phyloP scores from a whole-genome alignment of 768 basidiomycete genomes.

The Mycena leptocephala region DNA sequence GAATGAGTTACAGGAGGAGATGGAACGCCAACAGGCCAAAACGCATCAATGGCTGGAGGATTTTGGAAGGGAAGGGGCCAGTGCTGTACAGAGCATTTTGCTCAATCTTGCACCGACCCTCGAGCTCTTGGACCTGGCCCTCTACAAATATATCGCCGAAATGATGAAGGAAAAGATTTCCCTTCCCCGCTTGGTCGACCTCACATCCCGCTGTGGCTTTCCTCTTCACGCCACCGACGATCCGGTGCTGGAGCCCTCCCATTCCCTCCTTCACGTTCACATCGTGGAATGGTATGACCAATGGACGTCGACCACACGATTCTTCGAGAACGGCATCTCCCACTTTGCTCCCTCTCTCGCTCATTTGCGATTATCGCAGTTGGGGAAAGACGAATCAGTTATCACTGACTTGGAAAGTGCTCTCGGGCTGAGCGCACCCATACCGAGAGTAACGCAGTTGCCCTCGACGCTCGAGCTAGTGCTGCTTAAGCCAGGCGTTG shows the following conservation, averaged over 20 bases:
- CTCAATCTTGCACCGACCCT: slow-evolving; percentile 40
- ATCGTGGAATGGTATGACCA: slow-evolving; percentile 42
- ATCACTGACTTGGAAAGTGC: neutral
- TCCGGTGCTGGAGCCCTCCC: slow-evolving; percentile 33
- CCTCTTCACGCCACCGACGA: slow-evolving; percentile 30
- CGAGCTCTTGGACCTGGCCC: slow-evolving; percentile 42
- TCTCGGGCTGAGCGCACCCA: neutral
- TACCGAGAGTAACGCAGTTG: neutral
- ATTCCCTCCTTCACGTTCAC: slow-evolving; percentile 40
- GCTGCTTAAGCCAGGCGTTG: neutral
- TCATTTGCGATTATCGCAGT: slow-evolving; percentile 34
- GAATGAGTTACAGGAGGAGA: neutral
- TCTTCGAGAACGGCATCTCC: slow-evolving; percentile 43
- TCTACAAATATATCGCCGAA: slow-evolving; percentile 37
- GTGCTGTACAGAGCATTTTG: slow-evolving; percentile 33
- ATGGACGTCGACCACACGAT: slow-evolving; percentile 23
- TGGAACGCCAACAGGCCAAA: neutral
- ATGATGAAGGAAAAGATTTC: slow-evolving; percentile 37
- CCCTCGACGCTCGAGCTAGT: slow-evolving; percentile 8
- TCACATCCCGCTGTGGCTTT: slow-evolving; percentile 48
- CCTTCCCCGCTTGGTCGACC: slow-evolving; percentile 44
- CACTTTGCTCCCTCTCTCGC: slow-evolving; percentile 39
- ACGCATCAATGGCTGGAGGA: neutral
- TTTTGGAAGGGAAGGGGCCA: neutral
- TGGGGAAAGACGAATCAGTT: neutral